Evolutionary conservation across 805 yeast species (phyloP).

Genomic region (Myxozyma monticola): DNA sequence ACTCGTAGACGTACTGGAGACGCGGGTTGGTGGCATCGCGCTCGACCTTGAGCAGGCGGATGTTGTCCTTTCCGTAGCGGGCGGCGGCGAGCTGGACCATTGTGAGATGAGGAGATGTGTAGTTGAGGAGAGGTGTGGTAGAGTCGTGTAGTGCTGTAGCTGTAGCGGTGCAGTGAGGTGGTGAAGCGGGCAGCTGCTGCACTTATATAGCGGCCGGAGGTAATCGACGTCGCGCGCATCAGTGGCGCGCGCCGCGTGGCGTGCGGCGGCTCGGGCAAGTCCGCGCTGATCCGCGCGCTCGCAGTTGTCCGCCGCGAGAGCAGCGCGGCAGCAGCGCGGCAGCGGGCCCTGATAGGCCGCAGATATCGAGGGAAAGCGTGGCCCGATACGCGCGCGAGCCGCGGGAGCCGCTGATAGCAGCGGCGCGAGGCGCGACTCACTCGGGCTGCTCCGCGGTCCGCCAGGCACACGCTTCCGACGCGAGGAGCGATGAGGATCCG

Average conservation of each 20-base stretch:
- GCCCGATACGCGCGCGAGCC: too few species aligned
- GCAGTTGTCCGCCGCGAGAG: too few species aligned
- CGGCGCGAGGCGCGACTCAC: too few species aligned
- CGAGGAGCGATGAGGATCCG: too few species aligned
- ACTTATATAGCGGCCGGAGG: not conserved
- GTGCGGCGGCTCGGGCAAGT: too few species aligned
- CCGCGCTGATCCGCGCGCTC: too few species aligned
- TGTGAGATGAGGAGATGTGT: constrained; percentile 1
- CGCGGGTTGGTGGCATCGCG: constrained; percentile 71
- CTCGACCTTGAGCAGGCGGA: constrained; percentile 85
- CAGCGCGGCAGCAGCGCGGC: too few species aligned
- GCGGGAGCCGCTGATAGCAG: too few species aligned
- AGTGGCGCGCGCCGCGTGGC: not conserved
- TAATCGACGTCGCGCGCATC: not conserved
- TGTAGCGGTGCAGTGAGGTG: not conserved
- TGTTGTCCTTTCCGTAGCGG: constrained; percentile 89
- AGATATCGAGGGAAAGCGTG: too few species aligned
- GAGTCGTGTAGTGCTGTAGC: not conserved
- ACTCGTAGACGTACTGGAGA: constrained; percentile 77
- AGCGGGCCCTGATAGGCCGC: too few species aligned
- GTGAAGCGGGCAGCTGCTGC: not conserved
- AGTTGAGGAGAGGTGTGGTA: not conserved
- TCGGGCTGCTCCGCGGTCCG: too few species aligned
- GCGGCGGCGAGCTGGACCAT: constrained; percentile 43
- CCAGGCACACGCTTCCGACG: too few species aligned